Conservation (phyloP, 2,329 filamentous ascomycete genomes). For the Colletotrichum melonis region DNA sequence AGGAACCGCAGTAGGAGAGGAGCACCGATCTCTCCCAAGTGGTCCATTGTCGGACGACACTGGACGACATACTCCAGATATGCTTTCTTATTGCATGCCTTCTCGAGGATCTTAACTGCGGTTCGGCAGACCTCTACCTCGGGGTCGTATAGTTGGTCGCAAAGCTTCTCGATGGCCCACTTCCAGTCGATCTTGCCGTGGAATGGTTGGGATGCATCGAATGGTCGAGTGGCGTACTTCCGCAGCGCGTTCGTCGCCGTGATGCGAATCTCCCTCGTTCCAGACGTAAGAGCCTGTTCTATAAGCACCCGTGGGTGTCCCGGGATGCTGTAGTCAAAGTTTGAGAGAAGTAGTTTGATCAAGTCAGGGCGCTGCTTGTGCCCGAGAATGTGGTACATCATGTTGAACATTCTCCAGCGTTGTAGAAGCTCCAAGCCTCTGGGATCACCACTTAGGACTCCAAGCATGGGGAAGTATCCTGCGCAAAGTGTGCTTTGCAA, state of each 20-base stretch:
- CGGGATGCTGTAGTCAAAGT: constrained; percentile 90
- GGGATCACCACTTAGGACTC: constrained; percentile 83
- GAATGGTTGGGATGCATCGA: constrained; percentile 46
- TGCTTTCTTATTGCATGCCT: constrained; percentile 92
- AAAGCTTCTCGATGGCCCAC: constrained; percentile 96
- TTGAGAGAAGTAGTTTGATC: constrained; percentile 87
- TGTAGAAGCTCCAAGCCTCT: constrained; percentile 92
- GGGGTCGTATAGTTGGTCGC: constrained; percentile 97
- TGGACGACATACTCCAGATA: constrained; percentile 97
- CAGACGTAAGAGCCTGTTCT: constrained; percentile 92
- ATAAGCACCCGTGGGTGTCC: constrained; percentile 93
- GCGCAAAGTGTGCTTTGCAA: constrained; percentile 88
- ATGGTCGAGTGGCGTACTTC: constrained; percentile 79
- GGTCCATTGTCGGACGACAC: constrained; percentile 92
- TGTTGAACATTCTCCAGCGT: constrained; percentile 98
- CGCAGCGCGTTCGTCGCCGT: constrained; percentile 87
- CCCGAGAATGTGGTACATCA: constrained; percentile 99
- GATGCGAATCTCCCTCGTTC: constrained; percentile 91
- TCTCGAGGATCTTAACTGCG: constrained; percentile 96
- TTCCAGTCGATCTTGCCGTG: constrained; percentile 72
- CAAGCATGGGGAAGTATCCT: constrained; percentile 94
- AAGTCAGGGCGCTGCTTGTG: constrained; percentile 91
- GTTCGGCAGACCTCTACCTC: constrained; percentile 97
- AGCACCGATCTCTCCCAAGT: constrained; percentile 95
- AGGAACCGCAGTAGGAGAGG: constrained; percentile 92